phyloP scores from a whole-genome alignment of 2,329 filamentous ascomycete species.

The Fusarium annulatum region DNA sequence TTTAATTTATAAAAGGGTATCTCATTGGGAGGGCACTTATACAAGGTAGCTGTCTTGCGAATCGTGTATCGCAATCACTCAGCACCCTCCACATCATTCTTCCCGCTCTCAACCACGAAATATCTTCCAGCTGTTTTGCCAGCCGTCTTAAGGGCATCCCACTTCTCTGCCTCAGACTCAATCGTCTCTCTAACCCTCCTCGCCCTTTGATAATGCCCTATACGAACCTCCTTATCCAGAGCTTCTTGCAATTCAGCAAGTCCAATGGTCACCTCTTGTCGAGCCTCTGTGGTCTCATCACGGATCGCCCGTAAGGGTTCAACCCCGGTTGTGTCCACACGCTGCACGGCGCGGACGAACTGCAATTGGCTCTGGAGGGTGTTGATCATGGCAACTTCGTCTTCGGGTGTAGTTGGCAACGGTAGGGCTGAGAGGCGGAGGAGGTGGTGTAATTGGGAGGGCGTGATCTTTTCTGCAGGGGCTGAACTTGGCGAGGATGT shows the following conservation, averaged over 20 bases:
- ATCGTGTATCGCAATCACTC: constrained; percentile 9
- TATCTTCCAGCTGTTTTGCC: constrained; percentile 75
- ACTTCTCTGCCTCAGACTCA: constrained; percentile 67
- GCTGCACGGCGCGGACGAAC: constrained; percentile 89
- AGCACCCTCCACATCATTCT: constrained; percentile 47
- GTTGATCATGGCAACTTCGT: constrained; percentile 76
- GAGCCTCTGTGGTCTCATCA: constrained; percentile 78
- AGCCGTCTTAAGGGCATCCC: constrained; percentile 77
- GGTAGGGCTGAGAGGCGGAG: constrained; percentile 91
- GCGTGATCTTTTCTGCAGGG: constrained; percentile 63
- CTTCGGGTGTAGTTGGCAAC: constrained; percentile 68
- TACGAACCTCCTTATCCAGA: constrained; percentile 68
- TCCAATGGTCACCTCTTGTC: constrained; percentile 68
- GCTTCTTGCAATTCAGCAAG: constrained; percentile 66
- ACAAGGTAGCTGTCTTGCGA: background rate
- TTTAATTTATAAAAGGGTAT: constrained; percentile 32
- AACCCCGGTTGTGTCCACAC: constrained; percentile 78
- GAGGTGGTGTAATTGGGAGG: constrained; percentile 80
- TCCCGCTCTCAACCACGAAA: constrained; percentile 78
- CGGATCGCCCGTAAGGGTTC: constrained; percentile 81
- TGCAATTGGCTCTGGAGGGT: constrained; percentile 85
- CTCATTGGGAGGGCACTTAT: background rate
- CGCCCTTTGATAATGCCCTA: constrained; percentile 65
- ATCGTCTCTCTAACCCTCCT: constrained; percentile 50
- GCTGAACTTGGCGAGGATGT: constrained; percentile 53